phyloP scores from a whole-genome alignment of 2,329 filamentous ascomycete species.

The Alternaria hordeiaustralica region DNA sequence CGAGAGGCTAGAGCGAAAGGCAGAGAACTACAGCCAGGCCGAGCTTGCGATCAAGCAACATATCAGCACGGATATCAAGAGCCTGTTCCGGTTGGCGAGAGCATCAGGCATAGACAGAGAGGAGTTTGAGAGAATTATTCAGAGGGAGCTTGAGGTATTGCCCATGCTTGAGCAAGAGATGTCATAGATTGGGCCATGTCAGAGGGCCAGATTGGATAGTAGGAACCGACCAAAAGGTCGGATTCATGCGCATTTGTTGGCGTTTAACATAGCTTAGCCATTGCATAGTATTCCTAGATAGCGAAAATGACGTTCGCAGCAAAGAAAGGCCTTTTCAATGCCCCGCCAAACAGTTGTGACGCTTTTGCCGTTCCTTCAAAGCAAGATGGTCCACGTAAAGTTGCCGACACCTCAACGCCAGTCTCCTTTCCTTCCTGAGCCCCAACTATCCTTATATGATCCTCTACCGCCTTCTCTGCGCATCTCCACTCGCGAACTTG shows the following conservation, averaged over 20 bases:
- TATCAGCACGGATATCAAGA: constrained; percentile 78
- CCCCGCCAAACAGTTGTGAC: not conserved
- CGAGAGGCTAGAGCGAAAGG: constrained; percentile 63
- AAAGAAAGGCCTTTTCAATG: not conserved
- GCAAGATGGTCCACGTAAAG: not conserved
- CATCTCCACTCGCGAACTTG: constrained; percentile 34
- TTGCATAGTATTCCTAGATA: constrained; percentile 6
- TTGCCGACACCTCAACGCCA: not conserved
- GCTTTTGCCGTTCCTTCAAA: not conserved
- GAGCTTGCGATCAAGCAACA: constrained; percentile 81
- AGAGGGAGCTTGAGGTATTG: constrained; percentile 73
- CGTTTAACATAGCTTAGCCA: constrained; percentile 12
- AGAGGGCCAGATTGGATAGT: not conserved
- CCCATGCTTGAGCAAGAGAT: constrained; percentile 69
- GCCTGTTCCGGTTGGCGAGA: constrained; percentile 73
- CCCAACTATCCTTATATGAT: not conserved
- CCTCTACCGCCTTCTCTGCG: constrained; percentile 43
- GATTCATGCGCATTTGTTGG: constrained; percentile 12
- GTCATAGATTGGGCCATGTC: not conserved
- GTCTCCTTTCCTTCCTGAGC: not conserved
- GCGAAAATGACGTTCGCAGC: not conserved
- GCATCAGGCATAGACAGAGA: constrained; percentile 74
- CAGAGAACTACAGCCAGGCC: constrained; percentile 65
- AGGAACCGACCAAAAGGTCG: not conserved
- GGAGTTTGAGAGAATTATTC: constrained; percentile 76